These are phyloP conservation scores for Geranium brycei DNA, from an alignment of 345 rosid genomes.

Conservation along the genomic window DNA sequence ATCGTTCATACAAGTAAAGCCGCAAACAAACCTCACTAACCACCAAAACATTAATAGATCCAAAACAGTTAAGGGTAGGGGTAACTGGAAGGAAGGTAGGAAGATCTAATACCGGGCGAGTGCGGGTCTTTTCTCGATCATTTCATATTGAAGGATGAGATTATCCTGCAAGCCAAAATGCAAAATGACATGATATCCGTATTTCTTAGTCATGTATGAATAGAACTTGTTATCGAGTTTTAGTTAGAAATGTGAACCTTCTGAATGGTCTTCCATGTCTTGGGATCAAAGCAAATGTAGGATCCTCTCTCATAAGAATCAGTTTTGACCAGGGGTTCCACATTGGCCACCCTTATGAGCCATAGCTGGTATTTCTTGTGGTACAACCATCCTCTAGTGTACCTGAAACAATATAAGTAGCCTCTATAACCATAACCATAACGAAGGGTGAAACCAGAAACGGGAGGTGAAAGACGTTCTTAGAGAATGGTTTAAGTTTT, in stretches of 20 bases:
- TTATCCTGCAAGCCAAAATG: conserved; percentile 48
- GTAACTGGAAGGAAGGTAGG: not conserved
- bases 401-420: conserved; percentile 34
- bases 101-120: conserved; percentile 42
- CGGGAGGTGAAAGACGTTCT: not conserved
- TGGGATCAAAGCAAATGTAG: conserved; percentile 79
- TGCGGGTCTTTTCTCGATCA: conserved; percentile 79
- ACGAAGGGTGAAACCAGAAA: not conserved
- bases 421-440: not conserved
- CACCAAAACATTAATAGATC: not conserved
- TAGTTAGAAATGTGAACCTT: conserved; percentile 35
- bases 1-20: too few species aligned
- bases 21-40: not conserved
- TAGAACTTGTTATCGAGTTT: not conserved
- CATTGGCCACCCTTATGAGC: conserved; percentile 55
- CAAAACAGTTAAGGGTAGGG: not conserved
- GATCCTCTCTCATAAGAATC: conserved; percentile 67
- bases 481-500: not conserved
- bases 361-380: conserved; percentile 73
- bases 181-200: not conserved
- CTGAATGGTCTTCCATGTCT: conserved; percentile 49
- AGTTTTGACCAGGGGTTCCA: conserved; percentile 81
- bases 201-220: not conserved
- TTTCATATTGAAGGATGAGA: conserved; percentile 59
- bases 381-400: conserved; percentile 80